Base-by-base conservation (phyloP, 192 early-diverging fungal species). In the Podila epigama region DNA sequence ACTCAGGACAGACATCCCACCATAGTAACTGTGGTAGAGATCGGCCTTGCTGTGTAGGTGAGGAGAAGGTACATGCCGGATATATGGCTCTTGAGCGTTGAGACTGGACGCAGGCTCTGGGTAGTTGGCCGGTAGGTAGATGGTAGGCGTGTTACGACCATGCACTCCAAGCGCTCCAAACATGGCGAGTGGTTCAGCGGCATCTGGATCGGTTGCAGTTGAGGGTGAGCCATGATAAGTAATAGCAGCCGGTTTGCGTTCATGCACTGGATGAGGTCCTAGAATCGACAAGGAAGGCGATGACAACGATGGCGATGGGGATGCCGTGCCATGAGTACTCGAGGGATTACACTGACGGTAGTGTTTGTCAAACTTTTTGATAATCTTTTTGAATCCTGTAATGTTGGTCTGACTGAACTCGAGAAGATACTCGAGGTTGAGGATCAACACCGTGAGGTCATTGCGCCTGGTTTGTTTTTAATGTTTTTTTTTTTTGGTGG, bases 281-380 rank as follows among this genome's bases (percentile, higher is more conserved):
- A 53, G 44, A 42, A 53, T 66, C 33, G 68, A 39, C 3, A 71
- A 75, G 12, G 67, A 50, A 18, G 68, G 40, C 11, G 61, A 58
- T n/a, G 8, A 60, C 63, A 12, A 51, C 1, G 33, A 32, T 56
- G 5, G 29, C 60, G 0, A 62, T 20, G 37, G 78, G 51, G 0
- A 58, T 53, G 16, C 58, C 66, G 44, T 63, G 35, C 20, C 71
- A n/a, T n/a, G n/a, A n/a, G n/a, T n/a, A n/a, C n/a, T n/a, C n/a
- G n/a, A n/a, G n/a, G n/a, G n/a, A n/a, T n/a, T n/a, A n/a, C n/a
- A n/a, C n/a, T n/a, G n/a, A n/a, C n/a, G 63, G 41, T 79, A 62
- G 28, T 82, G 67, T 63, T 85, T 87, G 72, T 85, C 86, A 56
- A 85, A 86, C 73, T 90, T 89, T 63, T 90, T 87, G 34, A 89